Percentiles rank a stretch among this genome's conserved stretches.
Conservation (phyloP, 169 alveolate genomes). For the Cryptosporidium bovis region DNA sequence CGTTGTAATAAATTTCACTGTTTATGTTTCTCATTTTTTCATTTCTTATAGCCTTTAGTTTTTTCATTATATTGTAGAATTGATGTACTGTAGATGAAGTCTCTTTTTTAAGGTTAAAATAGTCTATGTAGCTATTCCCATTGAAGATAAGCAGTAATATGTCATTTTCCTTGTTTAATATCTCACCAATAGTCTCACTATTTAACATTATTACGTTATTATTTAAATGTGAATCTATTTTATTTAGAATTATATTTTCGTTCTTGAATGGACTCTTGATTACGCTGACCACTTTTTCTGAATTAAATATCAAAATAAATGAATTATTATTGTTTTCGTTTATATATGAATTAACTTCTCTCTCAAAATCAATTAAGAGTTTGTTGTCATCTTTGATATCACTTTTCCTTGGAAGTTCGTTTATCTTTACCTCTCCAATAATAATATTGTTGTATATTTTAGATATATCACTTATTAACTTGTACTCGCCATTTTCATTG, state of each 20-base stretch:
- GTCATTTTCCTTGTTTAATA: slow-evolving; percentile 13
- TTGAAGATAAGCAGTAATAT: slow-evolving; percentile 31
- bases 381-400: background rate
- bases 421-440: slow-evolving; percentile 37
- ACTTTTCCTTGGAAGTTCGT: slow-evolving; percentile 2
- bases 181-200: slow-evolving; percentile 43
- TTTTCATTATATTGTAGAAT: slow-evolving; percentile 34
- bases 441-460: slow-evolving; percentile 49
- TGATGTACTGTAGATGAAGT: slow-evolving; percentile 20
- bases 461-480: slow-evolving; percentile 5
- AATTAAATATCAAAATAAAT: slow-evolving; percentile 26
- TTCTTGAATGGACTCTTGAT: slow-evolving; percentile 41
- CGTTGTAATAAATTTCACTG: background rate
- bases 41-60: slow-evolving; percentile 28
- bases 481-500: slow-evolving; percentile 26
- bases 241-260: slow-evolving; percentile 14
- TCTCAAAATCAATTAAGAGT: background rate
- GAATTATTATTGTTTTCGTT: background rate
- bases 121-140: slow-evolving; percentile 41
- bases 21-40: slow-evolving; percentile 2
- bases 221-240: slow-evolving; percentile 29
- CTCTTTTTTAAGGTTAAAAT: slow-evolving; percentile 20
- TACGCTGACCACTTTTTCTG: slow-evolving; percentile 22
- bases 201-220: slow-evolving; percentile 37
- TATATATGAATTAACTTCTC: background rate